phyloP scores from a whole-genome alignment of 2,329 filamentous ascomycete genomes.

The Fusarium agapanthi region DNA sequence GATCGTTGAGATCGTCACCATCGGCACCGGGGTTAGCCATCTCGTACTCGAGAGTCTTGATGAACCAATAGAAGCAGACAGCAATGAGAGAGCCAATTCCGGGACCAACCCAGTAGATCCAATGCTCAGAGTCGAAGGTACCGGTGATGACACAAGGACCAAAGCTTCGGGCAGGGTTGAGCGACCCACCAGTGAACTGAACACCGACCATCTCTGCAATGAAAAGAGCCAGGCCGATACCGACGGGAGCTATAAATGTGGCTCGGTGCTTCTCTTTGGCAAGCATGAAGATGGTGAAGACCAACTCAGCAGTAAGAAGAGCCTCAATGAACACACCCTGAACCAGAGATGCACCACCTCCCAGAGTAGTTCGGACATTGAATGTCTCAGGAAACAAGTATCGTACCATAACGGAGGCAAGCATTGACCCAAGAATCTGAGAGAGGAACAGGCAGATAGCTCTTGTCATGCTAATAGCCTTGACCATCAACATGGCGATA shows the following conservation, averaged over 20 bases:
- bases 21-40: conserved; percentile 59
- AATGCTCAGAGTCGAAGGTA: conserved; percentile 54
- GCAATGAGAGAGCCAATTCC: conserved; percentile 47
- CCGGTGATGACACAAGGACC: conserved; percentile 55
- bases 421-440: conserved; percentile 59
- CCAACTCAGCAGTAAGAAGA: conserved; percentile 57
- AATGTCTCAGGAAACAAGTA: conserved; percentile 55
- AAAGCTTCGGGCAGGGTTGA: conserved; percentile 58
- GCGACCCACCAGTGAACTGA: conserved; percentile 57
- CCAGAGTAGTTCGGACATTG: conserved; percentile 53
- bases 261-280: conserved; percentile 59
- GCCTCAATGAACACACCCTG: conserved; percentile 62
- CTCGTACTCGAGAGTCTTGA: conserved; percentile 53
- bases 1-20: conserved; percentile 54
- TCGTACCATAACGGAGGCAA: conserved; percentile 53
- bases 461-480: conserved; percentile 56
- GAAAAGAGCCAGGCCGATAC: conserved; percentile 58
- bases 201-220: conserved; percentile 56
- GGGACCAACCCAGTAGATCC: conserved; percentile 57
- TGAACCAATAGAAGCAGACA: conserved; percentile 51
- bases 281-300: conserved; percentile 62
- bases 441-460: conserved; percentile 58
- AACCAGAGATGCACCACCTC: conserved; percentile 49
- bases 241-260: conserved; percentile 58
- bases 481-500: conserved; percentile 60